Conservation (phyloP, 495 filamentous ascomycete species). For the Hyphodiscus hymeniophilus region DNA sequence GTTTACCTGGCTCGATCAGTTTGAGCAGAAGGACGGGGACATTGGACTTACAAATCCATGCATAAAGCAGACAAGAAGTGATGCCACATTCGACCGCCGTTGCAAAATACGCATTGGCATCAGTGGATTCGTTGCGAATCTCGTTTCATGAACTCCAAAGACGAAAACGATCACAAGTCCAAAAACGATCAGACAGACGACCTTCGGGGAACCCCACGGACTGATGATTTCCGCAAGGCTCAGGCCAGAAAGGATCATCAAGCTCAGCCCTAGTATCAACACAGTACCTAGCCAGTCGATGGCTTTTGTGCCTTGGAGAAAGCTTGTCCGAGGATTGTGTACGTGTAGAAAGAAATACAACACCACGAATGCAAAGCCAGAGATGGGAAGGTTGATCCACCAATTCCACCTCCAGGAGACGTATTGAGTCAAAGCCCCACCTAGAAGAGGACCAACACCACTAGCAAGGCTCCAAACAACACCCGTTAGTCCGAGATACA, state of each 20-base stretch:
- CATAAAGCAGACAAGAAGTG: constrained; percentile 41
- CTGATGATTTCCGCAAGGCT: constrained; percentile 61
- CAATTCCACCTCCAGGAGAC: constrained; percentile 29
- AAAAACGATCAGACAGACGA: constrained; percentile 65
- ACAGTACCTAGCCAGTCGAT: constrained; percentile 47
- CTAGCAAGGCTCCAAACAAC: constrained; percentile 64
- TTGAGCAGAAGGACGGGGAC: neutral
- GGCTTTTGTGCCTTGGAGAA: constrained; percentile 38
- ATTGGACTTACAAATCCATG: constrained; percentile 35
- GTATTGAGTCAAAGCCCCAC: constrained; percentile 56
- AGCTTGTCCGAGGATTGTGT: constrained; percentile 48
- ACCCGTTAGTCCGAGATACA: constrained; percentile 35
- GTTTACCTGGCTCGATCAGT: neutral
- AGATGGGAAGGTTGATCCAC: constrained; percentile 44
- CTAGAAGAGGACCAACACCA: constrained; percentile 59
- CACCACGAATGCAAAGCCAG: constrained; percentile 45
- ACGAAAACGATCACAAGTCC: constrained; percentile 49
- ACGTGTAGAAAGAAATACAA: constrained; percentile 51
- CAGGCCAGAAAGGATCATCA: constrained; percentile 65
- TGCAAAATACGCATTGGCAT: constrained; percentile 59
- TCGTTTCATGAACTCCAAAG: constrained; percentile 56
- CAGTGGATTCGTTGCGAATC: constrained; percentile 61
- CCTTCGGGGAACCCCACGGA: constrained; percentile 51
- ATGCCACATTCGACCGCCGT: constrained; percentile 46
- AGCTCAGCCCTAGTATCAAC: constrained; percentile 53